Evolutionary conservation across 805 yeast species (phyloP).

Genomic region (Yarrowia keelungensis): DNA sequence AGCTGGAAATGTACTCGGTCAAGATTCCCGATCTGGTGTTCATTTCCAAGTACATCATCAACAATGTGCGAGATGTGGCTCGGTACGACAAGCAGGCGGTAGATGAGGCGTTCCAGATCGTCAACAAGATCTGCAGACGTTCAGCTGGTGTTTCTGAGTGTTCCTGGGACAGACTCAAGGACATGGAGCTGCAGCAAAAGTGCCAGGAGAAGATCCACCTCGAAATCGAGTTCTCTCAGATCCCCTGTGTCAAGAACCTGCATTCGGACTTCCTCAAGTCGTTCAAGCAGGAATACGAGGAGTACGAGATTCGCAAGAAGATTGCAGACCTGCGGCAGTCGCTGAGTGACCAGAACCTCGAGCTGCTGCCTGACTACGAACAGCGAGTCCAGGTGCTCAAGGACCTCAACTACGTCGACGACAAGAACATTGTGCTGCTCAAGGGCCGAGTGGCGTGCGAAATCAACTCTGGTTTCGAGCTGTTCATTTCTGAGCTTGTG

Average conservation of each 20-base stretch:
- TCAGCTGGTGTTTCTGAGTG: conserved; percentile 15
- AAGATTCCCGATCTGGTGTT: conserved; percentile 20
- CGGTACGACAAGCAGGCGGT: conserved; percentile 31
- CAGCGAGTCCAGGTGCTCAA: conserved; percentile 81
- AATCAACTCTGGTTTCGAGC: conserved; percentile 77
- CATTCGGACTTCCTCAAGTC: conserved; percentile 48
- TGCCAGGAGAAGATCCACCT: conserved; percentile 44
- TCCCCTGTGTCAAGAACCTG: conserved; percentile 49
- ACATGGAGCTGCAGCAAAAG: conserved; percentile 51
- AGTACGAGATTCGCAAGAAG: conserved; percentile 56
- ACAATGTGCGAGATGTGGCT: conserved; percentile 24
- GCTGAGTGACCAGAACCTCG: conserved; percentile 86
- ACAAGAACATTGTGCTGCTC: conserved; percentile 70
- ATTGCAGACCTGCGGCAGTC: conserved; percentile 64
- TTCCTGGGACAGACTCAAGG: conserved; percentile 43
- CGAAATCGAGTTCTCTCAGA: background rate
- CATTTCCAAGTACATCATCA: conserved; percentile 23
- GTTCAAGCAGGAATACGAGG: conserved; percentile 56
- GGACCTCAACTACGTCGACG: conserved; percentile 79
- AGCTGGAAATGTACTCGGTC: conserved; percentile 22
- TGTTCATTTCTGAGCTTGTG: conserved; percentile 84
- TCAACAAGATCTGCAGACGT: conserved; percentile 23
- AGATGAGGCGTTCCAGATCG: conserved; percentile 23
- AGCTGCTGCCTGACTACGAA: conserved; percentile 90
- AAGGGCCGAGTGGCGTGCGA: conserved; percentile 97